phyloP scores from a whole-genome alignment of 2,329 filamentous ascomycete species.

The Cladobotryum mycophilum region DNA sequence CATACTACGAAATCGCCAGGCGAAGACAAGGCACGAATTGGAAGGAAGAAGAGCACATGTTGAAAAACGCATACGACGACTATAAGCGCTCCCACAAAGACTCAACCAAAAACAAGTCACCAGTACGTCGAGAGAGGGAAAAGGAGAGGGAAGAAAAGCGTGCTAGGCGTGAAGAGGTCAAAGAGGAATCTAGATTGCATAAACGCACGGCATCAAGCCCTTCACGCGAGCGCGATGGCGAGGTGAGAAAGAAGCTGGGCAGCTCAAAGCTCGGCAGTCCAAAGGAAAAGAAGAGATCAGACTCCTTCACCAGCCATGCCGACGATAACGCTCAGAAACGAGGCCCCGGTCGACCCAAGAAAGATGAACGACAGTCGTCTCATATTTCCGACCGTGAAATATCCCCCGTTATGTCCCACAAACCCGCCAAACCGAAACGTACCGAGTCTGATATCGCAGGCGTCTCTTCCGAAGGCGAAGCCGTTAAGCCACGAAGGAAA shows the following conservation, averaged over 20 bases:
- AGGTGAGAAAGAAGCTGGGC: constrained; percentile 37
- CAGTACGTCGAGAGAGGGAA: constrained; percentile 36
- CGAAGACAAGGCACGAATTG: constrained; percentile 79
- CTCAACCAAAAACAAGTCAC: constrained; percentile 43
- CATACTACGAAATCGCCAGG: constrained; percentile 82
- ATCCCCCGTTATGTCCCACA: constrained; percentile 42
- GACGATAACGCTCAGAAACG: constrained; percentile 47
- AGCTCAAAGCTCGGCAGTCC: constrained; percentile 36
- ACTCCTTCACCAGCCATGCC: constrained; percentile 35
- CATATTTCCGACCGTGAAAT: constrained; percentile 47
- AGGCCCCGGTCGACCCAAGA: constrained; percentile 47
- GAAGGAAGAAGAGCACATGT: constrained; percentile 76
- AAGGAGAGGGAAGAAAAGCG: constrained; percentile 39
- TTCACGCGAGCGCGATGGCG: constrained; percentile 39
- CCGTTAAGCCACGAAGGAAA: constrained; percentile 54
- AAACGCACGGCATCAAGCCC: constrained; percentile 47
- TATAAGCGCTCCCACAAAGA: constrained; percentile 50
- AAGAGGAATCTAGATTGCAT: constrained; percentile 36
- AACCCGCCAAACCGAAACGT: constrained; percentile 45
- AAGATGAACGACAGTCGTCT: constrained; percentile 45
- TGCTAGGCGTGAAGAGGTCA: constrained; percentile 36
- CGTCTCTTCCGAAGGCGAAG: constrained; percentile 51
- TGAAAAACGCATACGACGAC: constrained; percentile 70
- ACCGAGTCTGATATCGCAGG: constrained; percentile 48
- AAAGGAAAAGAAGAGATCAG: constrained; percentile 43